These are phyloP conservation scores for Trypanosoma mega DNA, from an alignment of 208 protist genomes.

Conservation along the genomic window DNA sequence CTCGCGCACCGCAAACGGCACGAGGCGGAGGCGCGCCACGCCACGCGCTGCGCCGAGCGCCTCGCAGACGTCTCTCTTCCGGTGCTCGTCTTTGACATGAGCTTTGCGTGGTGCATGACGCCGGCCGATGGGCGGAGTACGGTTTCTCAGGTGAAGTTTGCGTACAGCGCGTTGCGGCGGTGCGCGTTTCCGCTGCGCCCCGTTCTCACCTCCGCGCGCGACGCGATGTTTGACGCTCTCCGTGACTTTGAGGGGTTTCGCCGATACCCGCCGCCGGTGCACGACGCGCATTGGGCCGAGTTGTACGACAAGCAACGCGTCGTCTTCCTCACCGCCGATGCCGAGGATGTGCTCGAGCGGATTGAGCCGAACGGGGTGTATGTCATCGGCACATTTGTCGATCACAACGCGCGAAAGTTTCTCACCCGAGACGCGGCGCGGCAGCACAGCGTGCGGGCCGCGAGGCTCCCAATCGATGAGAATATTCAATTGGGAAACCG, in stretches of 20 bases:
- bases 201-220: slow-evolving; percentile 61
- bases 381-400: slow-evolving; percentile 88
- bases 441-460: slow-evolving; percentile 65
- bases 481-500: slow-evolving; percentile 79
- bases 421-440: slow-evolving; percentile 54
- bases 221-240: slow-evolving; percentile 32
- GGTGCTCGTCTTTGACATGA: slow-evolving; percentile 80
- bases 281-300: slow-evolving; percentile 62
- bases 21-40: slow-evolving; percentile 25
- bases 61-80: slow-evolving; percentile 47
- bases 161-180: slow-evolving; percentile 73
- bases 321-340: slow-evolving; percentile 81
- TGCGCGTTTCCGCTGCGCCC: slow-evolving; percentile 74
- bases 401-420: slow-evolving; percentile 85
- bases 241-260: slow-evolving; percentile 68
- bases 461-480: slow-evolving; percentile 78
- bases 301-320: slow-evolving; percentile 44
- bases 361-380: slow-evolving; percentile 67
- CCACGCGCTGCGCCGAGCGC: slow-evolving; percentile 27
- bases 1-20: slow-evolving; percentile 47
- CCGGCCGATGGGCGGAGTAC: slow-evolving; percentile 74
- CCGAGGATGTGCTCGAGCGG: slow-evolving; percentile 50
- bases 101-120: slow-evolving; percentile 88
- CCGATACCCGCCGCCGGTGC: slow-evolving; percentile 43
- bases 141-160: slow-evolving; percentile 81